Percentiles rank a stretch among this genome's conserved stretches.
Evolutionary conservation across 331 rosid genomes (phyloP).

Genomic region (Rhamnella rubrinervis): DNA sequence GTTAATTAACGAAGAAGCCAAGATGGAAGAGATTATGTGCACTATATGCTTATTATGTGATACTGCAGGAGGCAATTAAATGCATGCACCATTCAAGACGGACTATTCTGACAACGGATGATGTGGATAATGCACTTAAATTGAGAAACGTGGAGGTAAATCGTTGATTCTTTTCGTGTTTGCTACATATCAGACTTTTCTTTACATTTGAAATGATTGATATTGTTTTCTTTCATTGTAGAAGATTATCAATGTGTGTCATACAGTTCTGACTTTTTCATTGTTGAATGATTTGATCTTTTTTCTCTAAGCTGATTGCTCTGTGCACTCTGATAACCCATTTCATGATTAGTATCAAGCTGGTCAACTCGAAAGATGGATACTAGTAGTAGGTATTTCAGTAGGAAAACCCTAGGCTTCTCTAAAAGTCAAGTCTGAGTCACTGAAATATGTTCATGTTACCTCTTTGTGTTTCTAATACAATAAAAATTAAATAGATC

Average conservation of each 20-base stretch:
- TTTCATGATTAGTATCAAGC: not conserved
- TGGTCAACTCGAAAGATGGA: not conserved
- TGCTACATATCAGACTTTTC: not conserved
- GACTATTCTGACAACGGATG: constrained; percentile 62
- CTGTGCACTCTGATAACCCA: not conserved
- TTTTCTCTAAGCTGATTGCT: not conserved
- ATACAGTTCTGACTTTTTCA: too few relatives aligned
- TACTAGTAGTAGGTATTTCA: not conserved
- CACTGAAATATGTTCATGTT: too few relatives aligned
- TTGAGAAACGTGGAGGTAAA: constrained; percentile 81
- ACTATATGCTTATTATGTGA: not conserved
- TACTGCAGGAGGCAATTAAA: constrained; percentile 80
- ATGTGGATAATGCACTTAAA: constrained; percentile 84
- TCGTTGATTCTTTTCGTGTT: constrained; percentile 2
- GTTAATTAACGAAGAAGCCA: not conserved
- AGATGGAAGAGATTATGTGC: too few relatives aligned
- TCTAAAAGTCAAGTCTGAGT: too few relatives aligned
- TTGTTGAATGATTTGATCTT: not conserved
- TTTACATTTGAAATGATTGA: not conserved
- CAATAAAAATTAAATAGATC: too few relatives aligned
- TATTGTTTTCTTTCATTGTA: not conserved
- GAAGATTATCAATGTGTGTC: too few relatives aligned
- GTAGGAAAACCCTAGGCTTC: not conserved
- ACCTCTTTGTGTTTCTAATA: too few relatives aligned
- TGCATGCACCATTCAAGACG: constrained; percentile 91